phyloP scores from a whole-genome alignment of 495 filamentous ascomycete species.

The Margaritispora aquatica region DNA sequence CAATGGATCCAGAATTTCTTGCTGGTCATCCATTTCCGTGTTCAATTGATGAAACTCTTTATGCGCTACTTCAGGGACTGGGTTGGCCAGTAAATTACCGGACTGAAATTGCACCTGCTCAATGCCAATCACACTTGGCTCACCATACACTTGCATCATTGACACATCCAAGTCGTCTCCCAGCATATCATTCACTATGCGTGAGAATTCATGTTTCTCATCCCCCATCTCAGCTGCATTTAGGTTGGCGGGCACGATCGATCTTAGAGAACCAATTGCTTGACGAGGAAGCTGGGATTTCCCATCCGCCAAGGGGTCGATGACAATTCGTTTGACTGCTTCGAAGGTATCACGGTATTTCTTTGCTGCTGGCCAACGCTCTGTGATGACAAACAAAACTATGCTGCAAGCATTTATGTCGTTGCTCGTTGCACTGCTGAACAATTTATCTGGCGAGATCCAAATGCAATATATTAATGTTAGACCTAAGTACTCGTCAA shows the following conservation, averaged over 20 bases:
- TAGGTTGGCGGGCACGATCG: neutral
- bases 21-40: neutral
- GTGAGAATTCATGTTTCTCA: neutral
- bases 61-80: neutral
- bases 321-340: conserved; percentile 8
- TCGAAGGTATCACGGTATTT: conserved; percentile 21
- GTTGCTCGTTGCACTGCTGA: conserved; percentile 8
- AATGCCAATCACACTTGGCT: neutral
- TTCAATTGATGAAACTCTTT: neutral
- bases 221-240: neutral
- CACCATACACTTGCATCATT: neutral
- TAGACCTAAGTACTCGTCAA: too few species aligned
- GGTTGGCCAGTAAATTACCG: neutral
- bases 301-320: neutral
- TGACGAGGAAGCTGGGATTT: neutral
- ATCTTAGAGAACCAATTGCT: neutral
- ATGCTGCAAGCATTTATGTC: conserved; percentile 20
- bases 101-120: neutral
- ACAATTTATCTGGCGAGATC: conserved; percentile 15
- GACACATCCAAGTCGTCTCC: neutral
- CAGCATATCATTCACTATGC: neutral
- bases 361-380: conserved; percentile 21
- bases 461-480: conserved; percentile 22
- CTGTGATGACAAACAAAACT: conserved; percentile 22
- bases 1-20: neutral